Evolutionary conservation across 176 grass and related monocot species (phyloP), one percentile per base, ranked within the genome.

Genomic region (Musa acuminata): DNA sequence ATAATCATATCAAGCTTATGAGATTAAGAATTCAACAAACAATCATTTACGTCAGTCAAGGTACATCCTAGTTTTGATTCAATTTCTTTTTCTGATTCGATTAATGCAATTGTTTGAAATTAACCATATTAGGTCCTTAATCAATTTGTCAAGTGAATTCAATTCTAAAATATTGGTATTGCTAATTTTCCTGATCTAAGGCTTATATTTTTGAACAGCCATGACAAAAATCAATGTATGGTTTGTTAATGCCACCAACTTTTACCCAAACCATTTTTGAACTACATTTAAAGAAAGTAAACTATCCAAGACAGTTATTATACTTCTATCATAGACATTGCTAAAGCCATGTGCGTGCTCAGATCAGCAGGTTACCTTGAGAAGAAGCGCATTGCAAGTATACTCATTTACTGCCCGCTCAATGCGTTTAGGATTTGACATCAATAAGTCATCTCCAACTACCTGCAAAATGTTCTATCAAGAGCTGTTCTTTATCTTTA

Each of bases 381-480:
- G 90, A 89, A 87, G 78, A 94, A 99, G 90, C 81, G 90, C 95
- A 65, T 94, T 91, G 55, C 90, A 99, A 84, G 88, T 89, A 80
- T 84, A 99, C 49, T 99, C 95, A 79, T 82, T 93, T 80, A 91
- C 77, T 67, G 95, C 90, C 14, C 88, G 86, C 78, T 99, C 87
- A 78, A 99, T 90, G 75, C 88, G 80, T 85, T 86, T 89, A 10
- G 88, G 88, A 64, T 94, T 87, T 64, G 95, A 99, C 90, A 94
- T 90, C 80, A 99, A 80, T 16, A 99, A 76, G 81, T 94, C 95
- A 84, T 99, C 95, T 77, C 90, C 95, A 70, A 89, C 86, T 64
- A 99, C 88, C 95, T 99, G 81, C 53, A 82, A 48, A 19, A 79
- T 67, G 55, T 72, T 78, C 75, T 75, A 24, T 17, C 52, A 78